These are phyloP conservation scores for Colletotrichum orbiculare DNA, from an alignment of 2,329 filamentous ascomycete species.

Conservation along the genomic window DNA sequence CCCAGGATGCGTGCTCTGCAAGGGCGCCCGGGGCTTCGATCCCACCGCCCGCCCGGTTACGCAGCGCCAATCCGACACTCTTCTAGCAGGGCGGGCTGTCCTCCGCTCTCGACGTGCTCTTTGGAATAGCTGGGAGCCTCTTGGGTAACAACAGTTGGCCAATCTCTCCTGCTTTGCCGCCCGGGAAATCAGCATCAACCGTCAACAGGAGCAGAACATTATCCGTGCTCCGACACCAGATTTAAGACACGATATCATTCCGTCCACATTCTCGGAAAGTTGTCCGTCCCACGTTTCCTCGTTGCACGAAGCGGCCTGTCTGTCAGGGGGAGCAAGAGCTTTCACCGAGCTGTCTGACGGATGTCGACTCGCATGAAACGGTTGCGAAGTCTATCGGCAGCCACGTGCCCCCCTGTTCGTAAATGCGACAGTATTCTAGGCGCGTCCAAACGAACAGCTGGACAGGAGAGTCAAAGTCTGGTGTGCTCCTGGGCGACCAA, in stretches of 20 bases:
- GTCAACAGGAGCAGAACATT: conserved; percentile 7
- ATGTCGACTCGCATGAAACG: background rate
- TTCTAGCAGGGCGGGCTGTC: background rate
- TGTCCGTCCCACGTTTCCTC: conserved; percentile 31
- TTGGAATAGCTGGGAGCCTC: conserved; percentile 5
- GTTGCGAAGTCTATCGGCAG: background rate
- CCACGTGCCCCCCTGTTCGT: conserved; percentile 3
- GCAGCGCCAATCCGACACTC: background rate
- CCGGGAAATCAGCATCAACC: background rate
- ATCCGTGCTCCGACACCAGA: background rate
- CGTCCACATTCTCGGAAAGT: conserved; percentile 12
- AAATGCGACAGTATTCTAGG: too few relatives aligned
- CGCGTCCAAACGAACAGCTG: too few relatives aligned
- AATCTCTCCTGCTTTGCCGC: background rate
- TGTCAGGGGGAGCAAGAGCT: background rate
- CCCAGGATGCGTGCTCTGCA: conserved; percentile 4
- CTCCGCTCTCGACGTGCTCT: conserved; percentile 15
- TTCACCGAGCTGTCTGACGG: background rate
- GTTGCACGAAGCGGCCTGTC: conserved; percentile 15
- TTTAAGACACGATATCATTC: background rate
- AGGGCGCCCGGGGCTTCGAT: background rate
- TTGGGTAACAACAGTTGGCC: conserved; percentile 3
- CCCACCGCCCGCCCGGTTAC: conserved; percentile 3
- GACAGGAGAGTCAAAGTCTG: too few relatives aligned
- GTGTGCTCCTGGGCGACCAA: too few relatives aligned